Evolutionary conservation across 169 alveolate species (phyloP).

Genomic region (Cryptosporidium canis): DNA sequence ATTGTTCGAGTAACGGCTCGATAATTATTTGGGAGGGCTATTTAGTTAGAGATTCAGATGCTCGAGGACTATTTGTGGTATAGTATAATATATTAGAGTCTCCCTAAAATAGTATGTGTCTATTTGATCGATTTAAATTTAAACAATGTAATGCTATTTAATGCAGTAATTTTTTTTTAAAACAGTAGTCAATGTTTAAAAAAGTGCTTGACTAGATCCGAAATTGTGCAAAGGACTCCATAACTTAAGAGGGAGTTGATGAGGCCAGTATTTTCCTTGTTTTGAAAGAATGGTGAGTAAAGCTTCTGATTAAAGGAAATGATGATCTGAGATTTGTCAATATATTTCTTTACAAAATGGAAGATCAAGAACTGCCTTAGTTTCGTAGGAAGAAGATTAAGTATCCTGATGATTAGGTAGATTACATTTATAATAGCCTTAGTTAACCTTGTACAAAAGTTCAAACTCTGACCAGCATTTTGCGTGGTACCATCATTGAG

Average conservation of each 20-base stretch:
- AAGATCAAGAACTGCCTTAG: constrained; percentile 8
- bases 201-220: not conserved
- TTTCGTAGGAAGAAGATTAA: constrained; percentile 3
- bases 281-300: constrained; percentile 40
- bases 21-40: too few relatives aligned
- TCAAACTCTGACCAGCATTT: not conserved
- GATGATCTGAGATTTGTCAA: not conserved
- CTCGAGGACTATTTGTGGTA: too few relatives aligned
- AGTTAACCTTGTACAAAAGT: not conserved
- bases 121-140: too few relatives aligned
- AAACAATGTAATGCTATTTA: too few relatives aligned
- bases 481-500: not conserved
- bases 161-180: too few relatives aligned
- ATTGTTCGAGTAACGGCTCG: too few relatives aligned
- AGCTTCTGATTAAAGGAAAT: constrained; percentile 5
- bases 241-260: constrained; percentile 1
- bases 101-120: too few relatives aligned
- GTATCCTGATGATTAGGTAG: not conserved
- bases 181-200: not conserved
- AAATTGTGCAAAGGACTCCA: not conserved
- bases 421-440: not conserved
- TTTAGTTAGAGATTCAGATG: too few relatives aligned
- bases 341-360: not conserved
- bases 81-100: too few relatives aligned
- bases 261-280: not conserved